phyloP scores from a whole-genome alignment of 1,284 basidiomycete genomes.

The Sutorius eximius region DNA sequence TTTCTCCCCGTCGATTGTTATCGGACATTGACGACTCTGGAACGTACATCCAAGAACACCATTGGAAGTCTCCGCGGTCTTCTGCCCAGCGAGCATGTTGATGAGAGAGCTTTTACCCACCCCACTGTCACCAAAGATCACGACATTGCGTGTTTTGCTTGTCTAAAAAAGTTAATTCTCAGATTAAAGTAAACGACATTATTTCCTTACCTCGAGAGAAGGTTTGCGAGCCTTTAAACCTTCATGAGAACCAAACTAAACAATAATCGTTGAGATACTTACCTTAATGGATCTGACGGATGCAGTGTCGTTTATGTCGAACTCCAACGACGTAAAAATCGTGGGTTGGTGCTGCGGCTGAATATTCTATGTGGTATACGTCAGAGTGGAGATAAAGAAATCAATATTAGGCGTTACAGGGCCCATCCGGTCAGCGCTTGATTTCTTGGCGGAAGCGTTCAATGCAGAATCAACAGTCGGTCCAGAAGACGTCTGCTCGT shows the following conservation, averaged over 20 bases:
- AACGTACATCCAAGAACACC: slow-evolving; percentile 34
- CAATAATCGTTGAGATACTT: background rate
- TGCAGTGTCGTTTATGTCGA: slow-evolving; percentile 1
- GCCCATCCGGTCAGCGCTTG: background rate
- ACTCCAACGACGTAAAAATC: slow-evolving; percentile 7
- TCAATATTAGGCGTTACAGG: slow-evolving; percentile 8
- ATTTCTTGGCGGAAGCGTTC: background rate
- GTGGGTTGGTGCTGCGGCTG: slow-evolving; percentile 11
- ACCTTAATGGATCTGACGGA: slow-evolving; percentile 1
- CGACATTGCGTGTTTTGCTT: slow-evolving; percentile 20
- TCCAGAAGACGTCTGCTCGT: slow-evolving; percentile 9
- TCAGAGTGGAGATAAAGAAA: slow-evolving; percentile 4
- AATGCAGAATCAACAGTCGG: background rate
- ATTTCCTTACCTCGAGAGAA: slow-evolving; percentile 17
- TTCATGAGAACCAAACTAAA: background rate
- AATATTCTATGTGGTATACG: slow-evolving; percentile 1
- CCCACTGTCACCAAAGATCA: slow-evolving; percentile 36
- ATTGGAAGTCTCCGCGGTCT: slow-evolving; percentile 27
- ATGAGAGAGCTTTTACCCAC: slow-evolving; percentile 35
- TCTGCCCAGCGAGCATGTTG: slow-evolving; percentile 31
- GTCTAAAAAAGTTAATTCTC: slow-evolving; percentile 1
- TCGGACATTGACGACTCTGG: slow-evolving; percentile 16
- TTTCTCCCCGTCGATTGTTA: slow-evolving; percentile 16
- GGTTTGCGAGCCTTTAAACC: background rate
- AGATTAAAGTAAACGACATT: background rate